A percentile compares a stretch with the other conserved stretches of the same genome.
Evolutionary conservation across 208 protist species (phyloP).

Genomic region (Herpetomonas tarakana): DNA sequence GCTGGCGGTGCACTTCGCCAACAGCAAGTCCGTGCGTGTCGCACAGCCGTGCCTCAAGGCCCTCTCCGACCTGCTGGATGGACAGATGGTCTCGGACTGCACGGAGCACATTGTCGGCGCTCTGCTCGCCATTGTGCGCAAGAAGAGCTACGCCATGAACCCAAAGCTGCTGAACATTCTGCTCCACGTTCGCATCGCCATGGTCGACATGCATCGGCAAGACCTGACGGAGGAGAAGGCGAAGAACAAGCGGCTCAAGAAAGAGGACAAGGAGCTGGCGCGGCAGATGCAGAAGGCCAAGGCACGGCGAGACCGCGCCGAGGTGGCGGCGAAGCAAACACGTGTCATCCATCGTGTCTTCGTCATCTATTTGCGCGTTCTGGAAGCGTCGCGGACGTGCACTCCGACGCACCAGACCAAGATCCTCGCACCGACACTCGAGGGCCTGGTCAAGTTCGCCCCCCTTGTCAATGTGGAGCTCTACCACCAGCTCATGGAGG

Average conservation of each 20-base stretch:
- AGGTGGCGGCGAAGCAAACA: constrained; percentile 84
- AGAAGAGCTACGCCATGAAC: constrained; percentile 90
- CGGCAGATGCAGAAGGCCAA: constrained; percentile 91
- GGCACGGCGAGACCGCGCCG: constrained; percentile 78
- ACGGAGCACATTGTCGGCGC: constrained; percentile 81
- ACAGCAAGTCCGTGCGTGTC: constrained; percentile 85
- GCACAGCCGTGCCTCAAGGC: constrained; percentile 78
- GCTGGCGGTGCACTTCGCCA: constrained; percentile 82
- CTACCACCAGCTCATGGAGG: constrained; percentile 85
- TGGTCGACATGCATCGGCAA: constrained; percentile 88
- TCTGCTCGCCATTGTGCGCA: constrained; percentile 86
- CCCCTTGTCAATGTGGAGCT: constrained; percentile 89
- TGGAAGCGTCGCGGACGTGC: constrained; percentile 85
- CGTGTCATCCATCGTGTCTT: constrained; percentile 89
- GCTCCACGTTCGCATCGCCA: constrained; percentile 89
- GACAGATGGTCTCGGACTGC: constrained; percentile 84
- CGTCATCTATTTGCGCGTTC: constrained; percentile 89
- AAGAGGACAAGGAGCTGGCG: constrained; percentile 91
- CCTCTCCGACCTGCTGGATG: constrained; percentile 75
- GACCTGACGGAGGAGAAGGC: constrained; percentile 90
- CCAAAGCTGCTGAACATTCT: constrained; percentile 86
- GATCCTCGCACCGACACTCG: constrained; percentile 85
- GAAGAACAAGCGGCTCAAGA: constrained; percentile 89
- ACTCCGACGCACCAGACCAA: constrained; percentile 81
- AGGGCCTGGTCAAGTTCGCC: constrained; percentile 90